A percentile compares a stretch with the other conserved stretches of the same genome.
phyloP scores from a whole-genome alignment of 2,329 filamentous ascomycete species.

The Fusarium clavum region DNA sequence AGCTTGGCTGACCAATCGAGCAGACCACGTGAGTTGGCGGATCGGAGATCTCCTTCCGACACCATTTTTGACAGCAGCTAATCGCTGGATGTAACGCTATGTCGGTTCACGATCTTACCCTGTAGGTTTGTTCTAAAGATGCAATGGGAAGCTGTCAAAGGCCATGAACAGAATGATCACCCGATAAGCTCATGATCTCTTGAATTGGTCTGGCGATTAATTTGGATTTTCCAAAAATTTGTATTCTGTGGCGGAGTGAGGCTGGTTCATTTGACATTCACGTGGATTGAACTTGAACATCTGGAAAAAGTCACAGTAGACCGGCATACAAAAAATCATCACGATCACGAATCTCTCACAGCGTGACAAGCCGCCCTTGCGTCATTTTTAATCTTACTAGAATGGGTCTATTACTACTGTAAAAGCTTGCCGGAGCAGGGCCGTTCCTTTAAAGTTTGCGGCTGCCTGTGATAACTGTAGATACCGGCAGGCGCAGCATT shows the following conservation, averaged over 20 bases:
- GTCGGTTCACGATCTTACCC: neutral
- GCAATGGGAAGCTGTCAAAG: neutral
- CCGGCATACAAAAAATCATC: neutral
- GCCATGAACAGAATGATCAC: neutral
- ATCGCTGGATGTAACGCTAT: neutral
- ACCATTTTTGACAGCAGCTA: neutral
- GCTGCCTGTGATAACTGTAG: neutral
- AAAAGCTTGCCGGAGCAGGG: neutral
- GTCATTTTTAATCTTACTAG: neutral
- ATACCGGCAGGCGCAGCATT: neutral
- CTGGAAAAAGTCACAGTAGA: fast-evolving
- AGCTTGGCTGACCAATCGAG: neutral
- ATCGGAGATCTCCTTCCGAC: neutral
- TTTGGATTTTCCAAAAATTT: neutral
- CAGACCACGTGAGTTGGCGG: neutral
- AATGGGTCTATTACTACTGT: neutral
- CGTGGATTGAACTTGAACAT: too few relatives aligned
- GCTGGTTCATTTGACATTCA: neutral
- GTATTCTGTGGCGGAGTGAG: neutral
- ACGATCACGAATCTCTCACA: neutral
- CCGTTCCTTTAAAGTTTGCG: neutral
- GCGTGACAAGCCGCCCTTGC: neutral
- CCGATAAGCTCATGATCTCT: neutral
- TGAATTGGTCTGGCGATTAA: neutral
- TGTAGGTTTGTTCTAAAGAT: neutral